A percentile compares a stretch with the other conserved stretches of the same genome.
Evolutionary conservation across 257 asterid species (phyloP).

Genomic region (Jasminum sambac): DNA sequence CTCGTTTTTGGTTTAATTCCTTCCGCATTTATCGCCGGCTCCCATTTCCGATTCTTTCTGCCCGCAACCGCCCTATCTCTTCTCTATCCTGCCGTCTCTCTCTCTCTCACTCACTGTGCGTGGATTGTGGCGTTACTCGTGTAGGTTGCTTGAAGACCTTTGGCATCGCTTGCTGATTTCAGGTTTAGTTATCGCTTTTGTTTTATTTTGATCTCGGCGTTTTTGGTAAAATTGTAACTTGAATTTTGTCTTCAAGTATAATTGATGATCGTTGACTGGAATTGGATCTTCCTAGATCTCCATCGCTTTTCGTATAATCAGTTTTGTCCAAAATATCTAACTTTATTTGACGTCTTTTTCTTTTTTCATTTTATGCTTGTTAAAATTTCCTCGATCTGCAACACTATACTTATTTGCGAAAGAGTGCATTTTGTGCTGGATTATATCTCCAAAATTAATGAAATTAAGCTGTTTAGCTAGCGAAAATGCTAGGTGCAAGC

Average conservation of each 20-base stretch:
- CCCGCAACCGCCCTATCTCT: constrained; percentile 11
- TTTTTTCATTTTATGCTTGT: neutral
- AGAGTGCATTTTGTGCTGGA: neutral
- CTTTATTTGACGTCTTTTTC: neutral
- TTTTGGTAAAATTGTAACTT: neutral
- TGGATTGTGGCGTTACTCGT: constrained; percentile 9
- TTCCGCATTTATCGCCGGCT: constrained; percentile 31
- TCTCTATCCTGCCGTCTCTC: neutral
- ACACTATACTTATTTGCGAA: neutral
- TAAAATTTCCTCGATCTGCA: neutral
- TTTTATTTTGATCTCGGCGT: neutral
- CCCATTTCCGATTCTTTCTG: constrained; percentile 21
- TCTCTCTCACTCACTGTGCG: neutral
- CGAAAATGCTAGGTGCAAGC: neutral
- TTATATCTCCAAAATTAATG: neutral
- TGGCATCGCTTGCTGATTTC: neutral
- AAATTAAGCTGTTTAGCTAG: neutral
- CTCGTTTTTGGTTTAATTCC: neutral
- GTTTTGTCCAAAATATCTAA: neutral
- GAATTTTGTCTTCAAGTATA: neutral
- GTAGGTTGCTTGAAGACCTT: constrained; percentile 4
- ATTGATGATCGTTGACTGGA: neutral
- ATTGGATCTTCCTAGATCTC: neutral
- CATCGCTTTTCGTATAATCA: neutral
- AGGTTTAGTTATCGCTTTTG: neutral